Evolutionary conservation across 1,284 basidiomycete species (phyloP).

Genomic region (Papiliotrema flavescens): DNA sequence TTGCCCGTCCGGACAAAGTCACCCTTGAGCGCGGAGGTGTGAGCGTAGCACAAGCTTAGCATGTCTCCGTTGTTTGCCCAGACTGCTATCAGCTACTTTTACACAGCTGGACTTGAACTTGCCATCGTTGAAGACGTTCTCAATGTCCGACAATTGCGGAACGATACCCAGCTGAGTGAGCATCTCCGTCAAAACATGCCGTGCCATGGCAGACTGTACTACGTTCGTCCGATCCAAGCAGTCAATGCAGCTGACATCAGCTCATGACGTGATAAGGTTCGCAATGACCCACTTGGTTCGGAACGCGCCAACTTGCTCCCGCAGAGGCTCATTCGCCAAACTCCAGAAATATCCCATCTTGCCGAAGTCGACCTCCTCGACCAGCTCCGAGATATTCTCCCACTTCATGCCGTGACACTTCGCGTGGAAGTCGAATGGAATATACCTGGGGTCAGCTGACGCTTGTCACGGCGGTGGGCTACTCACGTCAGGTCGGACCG

Average conservation of each 20-base stretch:
- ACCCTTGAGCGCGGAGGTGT: slow-evolving; percentile 69
- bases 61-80: slow-evolving; percentile 65
- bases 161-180: slow-evolving; percentile 65
- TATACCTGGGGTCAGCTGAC: slow-evolving; percentile 25
- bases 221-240: slow-evolving; percentile 84
- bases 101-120: slow-evolving; percentile 12
- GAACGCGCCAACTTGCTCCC: slow-evolving; percentile 78
- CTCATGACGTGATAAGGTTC: too few relatives aligned
- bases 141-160: slow-evolving; percentile 54
- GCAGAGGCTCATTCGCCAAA: slow-evolving; percentile 65
- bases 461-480: not conserved
- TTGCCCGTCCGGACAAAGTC: slow-evolving; percentile 96
- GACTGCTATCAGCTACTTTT: slow-evolving; percentile 52
- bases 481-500: slow-evolving; percentile 63
- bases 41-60: slow-evolving; percentile 55
- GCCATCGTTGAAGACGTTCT: slow-evolving; percentile 84
- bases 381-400: slow-evolving; percentile 82
- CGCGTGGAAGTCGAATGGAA: slow-evolving; percentile 78
- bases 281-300: slow-evolving; percentile 51
- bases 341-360: slow-evolving; percentile 85
- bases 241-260: slow-evolving; percentile 78
- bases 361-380: slow-evolving; percentile 70
- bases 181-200: slow-evolving; percentile 74
- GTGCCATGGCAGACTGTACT: slow-evolving; percentile 86
- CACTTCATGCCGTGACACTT: slow-evolving; percentile 62